These are phyloP conservation scores for Yamadazyma mexicana DNA, from an alignment of 1,139 yeast species.

Conservation along the genomic window DNA sequence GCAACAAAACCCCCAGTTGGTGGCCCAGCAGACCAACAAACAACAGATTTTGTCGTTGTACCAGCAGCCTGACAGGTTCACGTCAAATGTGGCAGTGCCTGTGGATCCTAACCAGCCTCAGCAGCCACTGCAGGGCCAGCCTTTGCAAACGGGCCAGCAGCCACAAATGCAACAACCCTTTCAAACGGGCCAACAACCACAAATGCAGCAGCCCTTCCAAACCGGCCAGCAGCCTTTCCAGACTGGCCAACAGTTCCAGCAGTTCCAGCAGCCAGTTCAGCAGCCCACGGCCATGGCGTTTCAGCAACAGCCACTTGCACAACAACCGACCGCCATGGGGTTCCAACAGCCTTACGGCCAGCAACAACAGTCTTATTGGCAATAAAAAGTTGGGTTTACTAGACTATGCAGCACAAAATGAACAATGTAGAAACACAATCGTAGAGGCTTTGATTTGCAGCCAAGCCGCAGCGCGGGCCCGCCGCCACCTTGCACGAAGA, in stretches of 20 bases:
- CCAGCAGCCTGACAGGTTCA: conserved; percentile 32
- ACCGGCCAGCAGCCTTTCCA: conserved; percentile 18
- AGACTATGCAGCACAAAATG: no score
- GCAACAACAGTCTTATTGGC: conserved; percentile 9
- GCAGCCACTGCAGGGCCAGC: conserved; percentile 19
- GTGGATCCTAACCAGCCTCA: conserved; percentile 17
- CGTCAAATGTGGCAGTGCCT: conserved; percentile 28
- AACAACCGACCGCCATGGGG: conserved; percentile 13
- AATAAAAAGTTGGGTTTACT: no score
- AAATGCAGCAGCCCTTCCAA: conserved; percentile 11
- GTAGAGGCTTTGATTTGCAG: no score
- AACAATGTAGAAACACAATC: background rate
- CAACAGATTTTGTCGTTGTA: conserved; percentile 44
- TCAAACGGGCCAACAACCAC: conserved; percentile 20
- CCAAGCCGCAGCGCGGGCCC: no score
- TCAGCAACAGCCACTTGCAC: conserved; percentile 7
- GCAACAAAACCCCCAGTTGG: conserved; percentile 43
- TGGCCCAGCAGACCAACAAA: conserved; percentile 46
- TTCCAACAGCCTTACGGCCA: conserved; percentile 14
- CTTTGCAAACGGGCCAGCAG: conserved; percentile 18
- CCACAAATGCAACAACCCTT: conserved; percentile 21
- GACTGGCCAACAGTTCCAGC: conserved; percentile 20
- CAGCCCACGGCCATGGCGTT: no score
- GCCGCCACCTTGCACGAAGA: no score
- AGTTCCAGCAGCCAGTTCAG: conserved; percentile 15